Percentiles rank a stretch among this genome's conserved stretches.
Evolutionary conservation across 202 grass and related monocot species (phyloP).

Genomic region (Carex sylvatica): DNA sequence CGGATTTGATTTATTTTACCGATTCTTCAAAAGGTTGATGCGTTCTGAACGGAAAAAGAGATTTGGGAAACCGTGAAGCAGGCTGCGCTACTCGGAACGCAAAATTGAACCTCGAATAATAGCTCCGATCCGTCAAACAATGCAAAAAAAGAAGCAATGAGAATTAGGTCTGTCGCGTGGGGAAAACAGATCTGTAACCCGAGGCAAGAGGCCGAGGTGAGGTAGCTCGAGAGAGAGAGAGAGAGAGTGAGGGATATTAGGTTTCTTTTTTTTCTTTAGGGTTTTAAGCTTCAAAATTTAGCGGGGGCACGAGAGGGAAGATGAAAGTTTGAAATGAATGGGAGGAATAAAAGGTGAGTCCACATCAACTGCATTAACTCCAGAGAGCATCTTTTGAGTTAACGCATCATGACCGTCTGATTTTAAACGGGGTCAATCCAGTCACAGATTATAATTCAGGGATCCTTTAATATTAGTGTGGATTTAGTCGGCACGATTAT

Average conservation of each 20-base stretch:
- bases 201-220: not conserved
- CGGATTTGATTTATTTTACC: not conserved
- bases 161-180: not conserved
- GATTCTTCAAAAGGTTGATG: not conserved
- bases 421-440: no score
- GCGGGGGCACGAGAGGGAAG: slow-evolving; percentile 24
- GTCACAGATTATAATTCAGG: no score
- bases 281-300: slow-evolving; percentile 22
- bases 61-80: not conserved
- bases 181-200: not conserved
- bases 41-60: not conserved
- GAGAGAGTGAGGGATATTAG: not conserved
- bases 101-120: not conserved
- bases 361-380: no score
- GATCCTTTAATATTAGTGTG: no score
- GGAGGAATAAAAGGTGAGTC: not conserved
- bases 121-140: not conserved
- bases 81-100: not conserved
- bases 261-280: not conserved
- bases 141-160: not conserved
- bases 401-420: no score
- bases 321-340: slow-evolving; percentile 20
- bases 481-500: no score
- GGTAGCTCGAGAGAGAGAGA: not conserved
- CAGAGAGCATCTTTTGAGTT: no score